These are phyloP conservation scores for Aspergillus sp. DNA, from an alignment of 2,329 filamentous ascomycete genomes.

Conservation along the genomic window DNA sequence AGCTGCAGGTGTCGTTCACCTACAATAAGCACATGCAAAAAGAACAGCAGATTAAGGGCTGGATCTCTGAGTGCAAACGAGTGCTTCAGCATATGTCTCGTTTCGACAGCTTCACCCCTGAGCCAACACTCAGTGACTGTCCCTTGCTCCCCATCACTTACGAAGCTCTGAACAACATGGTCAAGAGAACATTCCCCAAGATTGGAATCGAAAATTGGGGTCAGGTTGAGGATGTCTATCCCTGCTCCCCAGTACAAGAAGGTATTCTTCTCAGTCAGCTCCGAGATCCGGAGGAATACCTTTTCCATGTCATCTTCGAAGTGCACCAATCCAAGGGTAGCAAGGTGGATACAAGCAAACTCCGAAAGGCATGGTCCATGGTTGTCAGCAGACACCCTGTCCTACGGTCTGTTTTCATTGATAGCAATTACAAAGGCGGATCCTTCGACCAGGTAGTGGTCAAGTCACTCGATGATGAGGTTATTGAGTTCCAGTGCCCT, in stretches of 20 bases:
- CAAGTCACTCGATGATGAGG: slow-evolving; percentile 26
- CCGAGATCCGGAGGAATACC: slow-evolving; percentile 37
- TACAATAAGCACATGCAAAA: slow-evolving; percentile 52
- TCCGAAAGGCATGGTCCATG: slow-evolving; percentile 36
- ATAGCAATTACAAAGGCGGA: slow-evolving; percentile 36
- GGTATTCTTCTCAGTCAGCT: slow-evolving; percentile 42
- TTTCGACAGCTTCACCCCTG: slow-evolving; percentile 29
- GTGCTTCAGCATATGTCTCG: slow-evolving; percentile 35
- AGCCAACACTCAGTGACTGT: slow-evolving; percentile 46
- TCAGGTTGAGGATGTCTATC: slow-evolving; percentile 39
- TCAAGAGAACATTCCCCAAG: slow-evolving; percentile 36
- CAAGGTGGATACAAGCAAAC: slow-evolving; percentile 27
- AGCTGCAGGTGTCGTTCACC: slow-evolving; percentile 51
- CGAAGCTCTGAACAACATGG: slow-evolving; percentile 39
- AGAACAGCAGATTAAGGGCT: slow-evolving; percentile 43
- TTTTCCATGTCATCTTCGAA: slow-evolving; percentile 40
- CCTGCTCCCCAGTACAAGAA: slow-evolving; percentile 41
- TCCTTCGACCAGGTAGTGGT: slow-evolving; percentile 43
- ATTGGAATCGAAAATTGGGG: slow-evolving; percentile 34
- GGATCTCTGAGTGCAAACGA: slow-evolving; percentile 45
- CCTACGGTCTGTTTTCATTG: slow-evolving; percentile 37
- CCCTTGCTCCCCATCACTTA: slow-evolving; percentile 48
- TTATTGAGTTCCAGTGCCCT: slow-evolving; percentile 33
- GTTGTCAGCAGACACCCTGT: slow-evolving; percentile 37
- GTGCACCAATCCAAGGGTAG: slow-evolving; percentile 24